Evolutionary conservation across 495 filamentous ascomycete genomes (phyloP), one percentile per base, ranked within the genome.

Genomic region (Durotheca rogersii): DNA sequence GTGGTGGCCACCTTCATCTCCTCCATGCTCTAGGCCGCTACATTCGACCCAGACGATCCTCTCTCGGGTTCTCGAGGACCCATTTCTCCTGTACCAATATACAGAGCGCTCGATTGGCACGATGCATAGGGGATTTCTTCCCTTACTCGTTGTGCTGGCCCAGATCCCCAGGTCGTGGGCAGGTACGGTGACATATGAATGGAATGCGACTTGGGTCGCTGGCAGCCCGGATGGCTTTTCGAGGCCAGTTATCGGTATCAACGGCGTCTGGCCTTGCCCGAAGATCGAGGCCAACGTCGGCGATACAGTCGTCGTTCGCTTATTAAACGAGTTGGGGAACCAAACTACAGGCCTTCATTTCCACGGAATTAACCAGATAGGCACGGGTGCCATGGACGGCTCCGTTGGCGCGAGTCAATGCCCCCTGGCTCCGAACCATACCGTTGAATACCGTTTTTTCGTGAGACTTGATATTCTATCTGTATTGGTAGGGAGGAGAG

Each of bases 231-330:
- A 91, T 69, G 86, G 84, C 2, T 78, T 61, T 32, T 35, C 36
- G 0, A 75, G 90, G 6, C 79, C 81, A n/a, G 79, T 85, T 14
- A 85, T 93, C 54, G 85, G 86, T 25, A 87, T 93, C 68, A 92
- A 93, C 65, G 77, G 76, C 7, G 67, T 81, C 53, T 91, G 85
- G 86, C 88, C 88, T 10, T 73, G 83, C 33, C 88, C 87, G 5
- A 58, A 68, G 6, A 81, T 91, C 27, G 76, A 88, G 49, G 84
- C 84, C 31, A 78, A 79, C 47, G 73, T 84, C 43, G 85, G 85
- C n/a, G 89, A 93, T 53, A 75, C 72, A 15, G 61, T 94, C 25
- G 67, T 88, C 9, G 75, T 91, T 33, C 81, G 89, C 53, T 66
- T 90, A 50, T 69, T 77, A 52, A 94, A 94, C 66, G 70, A 77